Base-by-base conservation (phyloP, 352 stramenopile species). In the Phytophthora cryptogea region DNA sequence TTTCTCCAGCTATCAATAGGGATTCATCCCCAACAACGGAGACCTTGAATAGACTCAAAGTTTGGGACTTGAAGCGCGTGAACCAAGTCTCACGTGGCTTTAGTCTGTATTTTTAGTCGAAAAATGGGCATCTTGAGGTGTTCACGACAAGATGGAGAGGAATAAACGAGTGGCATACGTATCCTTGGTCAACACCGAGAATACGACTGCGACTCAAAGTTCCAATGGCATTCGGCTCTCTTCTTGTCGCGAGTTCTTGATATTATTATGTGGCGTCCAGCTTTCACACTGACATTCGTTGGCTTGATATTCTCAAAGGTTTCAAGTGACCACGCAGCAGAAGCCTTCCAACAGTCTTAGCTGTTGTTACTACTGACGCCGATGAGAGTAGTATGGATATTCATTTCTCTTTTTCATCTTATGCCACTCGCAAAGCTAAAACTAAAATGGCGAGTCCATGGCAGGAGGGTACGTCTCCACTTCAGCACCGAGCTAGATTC, bases 361-460 rank as follows among this genome's bases (percentile, higher is more conserved):
- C n/a, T n/a, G n/a, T n/a, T n/a, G n/a, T n/a, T n/a, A n/a, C n/a
- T n/a, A n/a, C n/a, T n/a, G n/a, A n/a, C 45, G 13, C 39, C 11
- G n/a, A 28, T 52, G 30, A 63, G 40, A 26, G 35, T 55, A 31
- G 37, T 54, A 44, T 67, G 50, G 41, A 67, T 70, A 63, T 70
- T 72, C 40, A 60, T 57, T 67, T 67, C 46, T 66, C 44, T 57
- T 59, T 66, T 70, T 73, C 50, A 60, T 70, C 51, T 70, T 54
- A 54, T 64, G 53, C 45, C 48, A 61, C 54, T 70, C 54, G 60
- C 59, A 70, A 70, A 54, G 61, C 59, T 70, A 73, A 73, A 70
- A 69, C 51, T 64, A 71, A 70, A 66, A 59, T 63, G 54, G 60
- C 50, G 55, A 67, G 53, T 63, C 35, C 33, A 59, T 60, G 23